Evolutionary conservation across 495 filamentous ascomycete genomes (phyloP).

Genomic region (Penicillium arizonense): DNA sequence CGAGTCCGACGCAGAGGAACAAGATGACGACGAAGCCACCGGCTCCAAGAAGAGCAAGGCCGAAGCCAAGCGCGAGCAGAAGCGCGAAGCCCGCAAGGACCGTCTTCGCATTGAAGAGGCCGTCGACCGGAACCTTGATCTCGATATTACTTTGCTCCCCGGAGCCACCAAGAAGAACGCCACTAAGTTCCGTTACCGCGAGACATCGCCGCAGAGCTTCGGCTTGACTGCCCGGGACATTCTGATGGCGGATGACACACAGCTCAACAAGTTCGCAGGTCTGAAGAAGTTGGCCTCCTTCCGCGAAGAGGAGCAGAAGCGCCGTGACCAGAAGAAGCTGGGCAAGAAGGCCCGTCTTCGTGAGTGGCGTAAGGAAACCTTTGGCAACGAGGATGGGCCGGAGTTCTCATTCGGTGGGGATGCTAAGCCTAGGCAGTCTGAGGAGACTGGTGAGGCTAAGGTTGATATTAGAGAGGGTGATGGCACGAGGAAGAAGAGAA

Average conservation of each 20-base stretch:
- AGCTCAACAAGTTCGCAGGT: slow-evolving; percentile 87
- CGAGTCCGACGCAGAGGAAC: slow-evolving; percentile 51
- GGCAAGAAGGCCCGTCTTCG: slow-evolving; percentile 88
- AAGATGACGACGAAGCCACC: slow-evolving; percentile 48
- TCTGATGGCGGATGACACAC: slow-evolving; percentile 80
- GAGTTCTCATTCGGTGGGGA: slow-evolving; percentile 30
- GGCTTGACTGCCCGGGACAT: slow-evolving; percentile 89
- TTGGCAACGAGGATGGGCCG: slow-evolving; percentile 71
- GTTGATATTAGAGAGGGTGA: slow-evolving; percentile 49
- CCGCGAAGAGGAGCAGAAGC: slow-evolving; percentile 83
- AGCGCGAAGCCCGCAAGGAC: slow-evolving; percentile 72
- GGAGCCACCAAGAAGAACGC: slow-evolving; percentile 53
- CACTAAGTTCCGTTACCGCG: slow-evolving; percentile 80
- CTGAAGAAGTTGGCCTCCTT: slow-evolving; percentile 93
- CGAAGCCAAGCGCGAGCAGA: slow-evolving; percentile 67
- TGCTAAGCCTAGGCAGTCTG: slow-evolving; percentile 23
- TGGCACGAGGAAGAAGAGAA: slow-evolving; percentile 45
- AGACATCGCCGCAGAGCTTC: slow-evolving; percentile 86
- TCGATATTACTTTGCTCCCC: slow-evolving; percentile 60
- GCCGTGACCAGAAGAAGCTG: slow-evolving; percentile 77
- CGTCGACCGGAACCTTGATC: slow-evolving; percentile 78
- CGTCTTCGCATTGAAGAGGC: slow-evolving; percentile 80
- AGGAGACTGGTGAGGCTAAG: slow-evolving; percentile 25
- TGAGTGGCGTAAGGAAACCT: slow-evolving; percentile 90
- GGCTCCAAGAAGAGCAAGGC: slow-evolving; percentile 55